phyloP scores from a whole-genome alignment of 495 filamentous ascomycete species.

The Aspergillus nidulans region DNA sequence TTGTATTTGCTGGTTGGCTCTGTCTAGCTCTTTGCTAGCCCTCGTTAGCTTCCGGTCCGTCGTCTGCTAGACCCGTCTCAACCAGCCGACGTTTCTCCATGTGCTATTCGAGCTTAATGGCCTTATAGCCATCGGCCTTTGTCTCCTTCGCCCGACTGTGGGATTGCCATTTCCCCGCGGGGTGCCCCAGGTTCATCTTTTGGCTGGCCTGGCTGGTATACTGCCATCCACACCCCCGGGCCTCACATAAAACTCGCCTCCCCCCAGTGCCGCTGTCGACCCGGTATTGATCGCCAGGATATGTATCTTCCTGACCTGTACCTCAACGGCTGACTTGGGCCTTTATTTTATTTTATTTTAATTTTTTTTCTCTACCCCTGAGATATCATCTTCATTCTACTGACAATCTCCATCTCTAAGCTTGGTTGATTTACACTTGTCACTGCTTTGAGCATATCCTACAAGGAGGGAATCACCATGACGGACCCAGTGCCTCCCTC shows the following conservation, averaged over 20 bases:
- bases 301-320: not conserved
- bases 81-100: not conserved
- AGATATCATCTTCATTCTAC: not conserved
- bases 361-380: too few species aligned
- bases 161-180: constrained; percentile 30
- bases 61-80: not conserved
- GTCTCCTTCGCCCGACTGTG: constrained; percentile 15
- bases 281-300: not conserved
- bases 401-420: too few species aligned
- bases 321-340: constrained; percentile 3
- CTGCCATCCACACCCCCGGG: not conserved
- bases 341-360: too few species aligned
- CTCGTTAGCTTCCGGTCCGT: not conserved
- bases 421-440: too few species aligned
- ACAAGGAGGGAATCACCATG: constrained; percentile 13
- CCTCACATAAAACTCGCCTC: not conserved
- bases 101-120: not conserved
- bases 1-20: not conserved
- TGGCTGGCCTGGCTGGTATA: not conserved
- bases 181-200: constrained; percentile 23
- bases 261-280: not conserved
- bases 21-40: too few species aligned
- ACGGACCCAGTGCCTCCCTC: constrained; percentile 7
- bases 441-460: too few species aligned
- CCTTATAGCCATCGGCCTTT: constrained; percentile 15